Percentiles rank a stretch among this genome's conserved stretches.
phyloP scores from a whole-genome alignment of 2,329 filamentous ascomycete genomes.

The Botryotinia convoluta region DNA sequence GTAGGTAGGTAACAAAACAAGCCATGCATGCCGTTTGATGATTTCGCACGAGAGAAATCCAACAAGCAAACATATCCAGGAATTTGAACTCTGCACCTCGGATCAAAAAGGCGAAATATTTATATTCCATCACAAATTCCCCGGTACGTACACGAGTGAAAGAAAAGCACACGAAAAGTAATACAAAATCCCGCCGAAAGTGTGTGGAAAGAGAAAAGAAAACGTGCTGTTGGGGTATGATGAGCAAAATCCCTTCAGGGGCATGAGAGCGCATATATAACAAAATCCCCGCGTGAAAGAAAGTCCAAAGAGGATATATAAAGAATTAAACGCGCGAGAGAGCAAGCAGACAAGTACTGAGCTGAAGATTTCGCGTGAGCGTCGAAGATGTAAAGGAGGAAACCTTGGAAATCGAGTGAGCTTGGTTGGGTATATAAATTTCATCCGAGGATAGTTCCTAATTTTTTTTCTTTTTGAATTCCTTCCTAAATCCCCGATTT shows the following conservation, averaged over 20 bases:
- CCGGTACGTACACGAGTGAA: neutral
- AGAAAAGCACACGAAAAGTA: neutral
- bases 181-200: neutral
- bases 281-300: neutral
- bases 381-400: constrained; percentile 14
- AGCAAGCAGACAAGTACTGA: neutral
- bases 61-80: neutral
- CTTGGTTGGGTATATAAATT: constrained; percentile 17
- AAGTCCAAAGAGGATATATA: neutral
- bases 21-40: neutral
- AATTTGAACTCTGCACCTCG: neutral
- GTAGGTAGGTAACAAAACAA: constrained; percentile 18
- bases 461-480: neutral
- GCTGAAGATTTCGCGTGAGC: constrained; percentile 15
- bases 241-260: neutral
- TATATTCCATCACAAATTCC: neutral
- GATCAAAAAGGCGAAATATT: neutral
- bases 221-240: constrained; percentile 16
- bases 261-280: neutral
- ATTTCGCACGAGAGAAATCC: neutral
- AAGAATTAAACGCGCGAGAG: constrained; percentile 1
- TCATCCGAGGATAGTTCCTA: neutral
- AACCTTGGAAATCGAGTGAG: neutral
- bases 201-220: constrained; percentile 6
- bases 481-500: neutral